Evolutionary conservation across 2,329 filamentous ascomycete species (phyloP), one percentile per base, ranked within the genome.

Genomic region (Leptographium radiaticola): DNA sequence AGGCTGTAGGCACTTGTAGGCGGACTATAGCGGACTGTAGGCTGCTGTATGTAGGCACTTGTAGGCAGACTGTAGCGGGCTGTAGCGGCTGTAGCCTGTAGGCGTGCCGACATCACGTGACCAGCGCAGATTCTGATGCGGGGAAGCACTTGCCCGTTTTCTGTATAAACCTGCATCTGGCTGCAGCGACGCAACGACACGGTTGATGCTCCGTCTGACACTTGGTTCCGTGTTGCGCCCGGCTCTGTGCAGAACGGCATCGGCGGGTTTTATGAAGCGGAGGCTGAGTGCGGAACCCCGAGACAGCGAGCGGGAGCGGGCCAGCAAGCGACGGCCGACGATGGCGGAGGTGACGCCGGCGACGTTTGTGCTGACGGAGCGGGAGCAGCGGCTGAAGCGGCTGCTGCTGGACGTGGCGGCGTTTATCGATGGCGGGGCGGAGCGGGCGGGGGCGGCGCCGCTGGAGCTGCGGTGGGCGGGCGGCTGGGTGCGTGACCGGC

Each of bases 401-500:
- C 76, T 96, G 13, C 77, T 97, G 20, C 75, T 96, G 18, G 88
- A 94, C 64, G 86, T 89, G n/a, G 87, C 87, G 30, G 68, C 75
- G 12, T 84, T 82, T 62, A 82, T 89, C 57, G 78, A 86, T 61
- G 62, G 67, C 34, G 34, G 31, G 18, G 36, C 30, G 6, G 54
- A 43, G 16, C 20, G 46, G 12, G 20, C 9, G n/a, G 46, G 30
- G 15, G 11, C 50, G 20, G 74, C 82, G 59, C 75, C 82, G 20
- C 66, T 84, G 15, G 72, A 83, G 18, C 72, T 93, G 47, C 83
- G 87, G 50, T 91, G 86, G 78, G 88, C 88, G 0, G 88, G 88
- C 55, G 88, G 88, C 31, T 94, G 88, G 88, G 87, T 93, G 12
- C 83, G 88, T 43, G 88, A 94, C 71, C 90, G 88, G 69, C 76